Evolutionary conservation across 345 rosid species (phyloP).

Genomic region (Salix suchowensis): DNA sequence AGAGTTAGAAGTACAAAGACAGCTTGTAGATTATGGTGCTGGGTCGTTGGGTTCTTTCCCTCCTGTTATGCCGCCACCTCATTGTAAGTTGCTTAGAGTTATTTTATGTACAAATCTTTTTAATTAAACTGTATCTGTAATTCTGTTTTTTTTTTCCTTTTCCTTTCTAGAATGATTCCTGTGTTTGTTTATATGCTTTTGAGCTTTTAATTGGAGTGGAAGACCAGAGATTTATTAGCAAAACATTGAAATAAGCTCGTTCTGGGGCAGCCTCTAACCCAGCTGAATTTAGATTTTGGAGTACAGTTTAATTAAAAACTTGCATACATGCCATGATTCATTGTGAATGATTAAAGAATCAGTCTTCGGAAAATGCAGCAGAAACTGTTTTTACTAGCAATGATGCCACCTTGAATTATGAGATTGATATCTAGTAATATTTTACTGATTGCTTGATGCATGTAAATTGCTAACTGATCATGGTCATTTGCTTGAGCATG

Average conservation of each 20-base stretch:
- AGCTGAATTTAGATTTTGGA: not conserved
- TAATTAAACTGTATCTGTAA: not conserved
- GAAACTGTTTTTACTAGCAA: not conserved
- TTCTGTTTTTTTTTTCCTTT: not conserved
- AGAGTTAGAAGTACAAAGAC: constrained; percentile 89
- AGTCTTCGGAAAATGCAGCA: not conserved
- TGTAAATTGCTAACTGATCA: not conserved
- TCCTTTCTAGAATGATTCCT: constrained; percentile 4
- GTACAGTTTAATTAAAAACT: not conserved
- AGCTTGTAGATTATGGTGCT: constrained; percentile 93
- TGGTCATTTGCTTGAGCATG: not conserved
- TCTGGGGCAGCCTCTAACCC: not conserved
- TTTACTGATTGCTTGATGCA: not conserved
- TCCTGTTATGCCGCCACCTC: constrained; percentile 53
- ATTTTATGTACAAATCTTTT: constrained; percentile 1
- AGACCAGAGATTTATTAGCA: not conserved
- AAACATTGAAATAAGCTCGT: not conserved
- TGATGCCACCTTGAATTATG: not conserved
- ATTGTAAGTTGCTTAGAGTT: constrained; percentile 53
- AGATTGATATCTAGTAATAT: not conserved
- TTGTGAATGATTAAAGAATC: not conserved
- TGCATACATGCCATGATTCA: not conserved
- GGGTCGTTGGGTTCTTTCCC: constrained; percentile 77
- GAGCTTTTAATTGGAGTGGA: not conserved
- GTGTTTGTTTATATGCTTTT: not conserved